These are phyloP conservation scores for Eragrostis nindensis DNA, from an alignment of 176 grass and related monocot genomes.

Conservation along the genomic window DNA sequence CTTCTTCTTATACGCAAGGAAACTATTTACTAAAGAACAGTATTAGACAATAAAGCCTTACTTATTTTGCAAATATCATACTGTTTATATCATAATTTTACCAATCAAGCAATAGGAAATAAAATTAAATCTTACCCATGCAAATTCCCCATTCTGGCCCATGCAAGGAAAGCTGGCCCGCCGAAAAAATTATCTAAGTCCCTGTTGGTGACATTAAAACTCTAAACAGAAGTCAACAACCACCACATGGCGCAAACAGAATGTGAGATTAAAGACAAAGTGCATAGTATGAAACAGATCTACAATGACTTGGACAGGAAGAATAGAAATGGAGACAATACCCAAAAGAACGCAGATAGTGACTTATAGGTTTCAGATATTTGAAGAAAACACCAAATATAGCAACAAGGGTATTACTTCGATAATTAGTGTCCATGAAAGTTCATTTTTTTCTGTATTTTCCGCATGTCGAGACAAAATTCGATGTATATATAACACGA, in stretches of 20 bases:
- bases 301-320: neutral
- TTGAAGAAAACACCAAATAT: constrained; percentile 5
- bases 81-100: constrained; percentile 17
- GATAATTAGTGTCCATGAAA: neutral
- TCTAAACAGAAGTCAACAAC: constrained; percentile 54
- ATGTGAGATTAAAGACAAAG: constrained; percentile 11
- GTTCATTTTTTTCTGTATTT: neutral
- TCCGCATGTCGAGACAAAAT: neutral
- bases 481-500: constrained; percentile 19
- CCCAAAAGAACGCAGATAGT: constrained; percentile 8
- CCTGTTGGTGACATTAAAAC: constrained; percentile 75
- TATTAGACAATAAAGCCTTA: constrained; percentile 8
- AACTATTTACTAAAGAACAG: neutral
- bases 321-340: neutral
- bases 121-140: constrained; percentile 70
- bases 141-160: constrained; percentile 98
- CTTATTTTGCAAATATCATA: constrained; percentile 1
- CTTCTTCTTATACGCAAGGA: neutral
- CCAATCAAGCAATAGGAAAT: constrained; percentile 5
- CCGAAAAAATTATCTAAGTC: constrained; percentile 93
- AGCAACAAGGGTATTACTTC: neutral
- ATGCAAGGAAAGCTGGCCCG: constrained; percentile 95
- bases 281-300: neutral
- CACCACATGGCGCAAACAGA: neutral
- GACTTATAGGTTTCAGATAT: constrained; percentile 21